Conservation (phyloP, 1,139 yeast species). For the Suhomyces atakaporum region DNA sequence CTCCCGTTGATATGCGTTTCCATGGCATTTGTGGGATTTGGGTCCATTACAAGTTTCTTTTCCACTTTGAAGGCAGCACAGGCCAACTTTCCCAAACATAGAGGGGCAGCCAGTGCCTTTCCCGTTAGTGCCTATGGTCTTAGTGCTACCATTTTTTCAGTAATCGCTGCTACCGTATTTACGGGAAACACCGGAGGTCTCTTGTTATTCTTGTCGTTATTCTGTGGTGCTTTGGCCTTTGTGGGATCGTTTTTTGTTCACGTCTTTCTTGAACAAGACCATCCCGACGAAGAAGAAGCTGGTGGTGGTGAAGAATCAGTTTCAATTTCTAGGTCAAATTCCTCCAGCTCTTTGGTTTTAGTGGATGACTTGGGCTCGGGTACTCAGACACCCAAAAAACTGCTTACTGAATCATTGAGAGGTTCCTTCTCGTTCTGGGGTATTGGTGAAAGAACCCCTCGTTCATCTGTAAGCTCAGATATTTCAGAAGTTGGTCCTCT, state of each 20-base stretch:
- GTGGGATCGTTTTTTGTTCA: constrained; percentile 42
- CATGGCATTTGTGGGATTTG: constrained; percentile 59
- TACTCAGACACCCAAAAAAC: constrained; percentile 3
- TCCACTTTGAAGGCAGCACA: constrained; percentile 70
- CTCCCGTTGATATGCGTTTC: constrained; percentile 34
- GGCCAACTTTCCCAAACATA: constrained; percentile 65
- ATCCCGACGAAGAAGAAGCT: constrained; percentile 15
- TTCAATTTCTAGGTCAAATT: constrained; percentile 6
- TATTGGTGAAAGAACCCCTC: constrained; percentile 30
- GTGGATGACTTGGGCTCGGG: constrained; percentile 4
- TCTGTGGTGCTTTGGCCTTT: constrained; percentile 41
- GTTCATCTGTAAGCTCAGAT: constrained; percentile 22
- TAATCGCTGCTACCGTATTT: constrained; percentile 49
- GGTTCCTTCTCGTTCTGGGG: constrained; percentile 49
- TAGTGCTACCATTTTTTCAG: constrained; percentile 45
- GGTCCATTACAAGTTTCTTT: constrained; percentile 64
- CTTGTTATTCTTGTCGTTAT: constrained; percentile 36
- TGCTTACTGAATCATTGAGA: constrained; percentile 19
- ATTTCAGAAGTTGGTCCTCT: constrained; percentile 19
- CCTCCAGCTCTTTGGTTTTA: constrained; percentile 8
- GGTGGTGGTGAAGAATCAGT: constrained; percentile 12
- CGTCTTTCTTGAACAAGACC: constrained; percentile 28
- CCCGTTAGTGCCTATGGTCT: constrained; percentile 63
- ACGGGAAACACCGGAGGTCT: constrained; percentile 45
- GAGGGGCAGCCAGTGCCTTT: constrained; percentile 69